Base-by-base conservation (phyloP, 495 filamentous ascomycete genomes). In the Trichoderma gamsii region DNA sequence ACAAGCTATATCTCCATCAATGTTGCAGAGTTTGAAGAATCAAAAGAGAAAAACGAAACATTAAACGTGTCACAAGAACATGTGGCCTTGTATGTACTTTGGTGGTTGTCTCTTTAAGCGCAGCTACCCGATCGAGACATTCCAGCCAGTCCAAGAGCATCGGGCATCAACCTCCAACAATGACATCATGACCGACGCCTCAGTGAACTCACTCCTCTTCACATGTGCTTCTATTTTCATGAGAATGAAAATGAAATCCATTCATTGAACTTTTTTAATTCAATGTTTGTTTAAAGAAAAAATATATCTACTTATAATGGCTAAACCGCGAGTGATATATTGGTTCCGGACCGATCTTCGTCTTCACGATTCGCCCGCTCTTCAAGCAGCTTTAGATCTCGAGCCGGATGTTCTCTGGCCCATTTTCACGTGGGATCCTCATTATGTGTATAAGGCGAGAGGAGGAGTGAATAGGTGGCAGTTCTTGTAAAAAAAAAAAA, bases 271-370 rank as follows among this genome's bases (percentile, higher is more conserved):
- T 29, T 29, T 1, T 1, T 29, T 1, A 29, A 1, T 29, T 29
- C 4, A 1, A 29, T 29, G 4, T 29, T 29, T n/a, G n/a, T 29
- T 29, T 4, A 29, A 29, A 29, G 29, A 4, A 29, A 29, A 29
- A n/a, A 8, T n/a, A 27, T 65, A n/a, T 63, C 41, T 65, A 66
- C 64, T 66, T 38, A 66, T 38, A 3, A 78, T 77, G 77, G 66
- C 71, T 4, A 78, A 80, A 67, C 79, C 83, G 43, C 78, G 87
- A 59, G 88, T 90, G 3, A 80, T 91, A n/a, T 90, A 89, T 73
- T 90, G 89, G 89, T 89, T 90, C 69, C 83, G 89, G 66, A 90
- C 89, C 13, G 89, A 91, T 73, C 79, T 91, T 12, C 85, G 89
- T 21, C 81, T 90, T 3, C 89, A 91, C 72, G 89, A 91, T 72